A percentile compares a stretch with the other conserved stretches of the same genome.
Conservation (phyloP, 2,329 filamentous ascomycete genomes). For the Beauveria sp. region DNA sequence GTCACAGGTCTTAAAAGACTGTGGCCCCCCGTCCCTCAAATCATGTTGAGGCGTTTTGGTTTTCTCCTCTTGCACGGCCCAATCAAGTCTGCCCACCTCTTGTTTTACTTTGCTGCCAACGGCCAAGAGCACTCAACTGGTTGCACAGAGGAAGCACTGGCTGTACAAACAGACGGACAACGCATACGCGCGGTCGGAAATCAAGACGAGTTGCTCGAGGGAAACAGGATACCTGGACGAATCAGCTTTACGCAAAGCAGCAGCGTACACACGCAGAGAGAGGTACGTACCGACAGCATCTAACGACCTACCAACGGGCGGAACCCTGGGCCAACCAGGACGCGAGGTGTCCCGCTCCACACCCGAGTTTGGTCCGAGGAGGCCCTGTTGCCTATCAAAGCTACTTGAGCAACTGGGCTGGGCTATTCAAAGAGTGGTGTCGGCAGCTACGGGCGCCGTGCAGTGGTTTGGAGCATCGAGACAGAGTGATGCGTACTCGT, state of each 20-base stretch:
- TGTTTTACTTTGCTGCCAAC: conserved; percentile 8
- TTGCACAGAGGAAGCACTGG: conserved; percentile 1
- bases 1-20: conserved; percentile 39
- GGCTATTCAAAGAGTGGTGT: no score
- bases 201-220: background rate
- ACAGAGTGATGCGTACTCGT: background rate
- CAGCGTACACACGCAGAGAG: background rate
- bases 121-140: background rate
- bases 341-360: background rate
- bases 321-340: conserved; percentile 2
- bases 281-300: background rate
- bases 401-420: no score
- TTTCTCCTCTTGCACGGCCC: conserved; percentile 35
- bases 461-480: background rate
- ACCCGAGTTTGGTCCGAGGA: background rate
- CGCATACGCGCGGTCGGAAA: background rate
- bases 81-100: conserved; percentile 32
- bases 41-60: conserved; percentile 39
- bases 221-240: background rate
- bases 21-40: conserved; percentile 41
- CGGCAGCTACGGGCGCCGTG: background rate
- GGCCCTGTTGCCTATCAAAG: background rate
- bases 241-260: background rate
- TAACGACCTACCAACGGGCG: background rate
- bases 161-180: background rate